phyloP scores from a whole-genome alignment of 495 filamentous ascomycete genomes.

The Neurospora sp. region DNA sequence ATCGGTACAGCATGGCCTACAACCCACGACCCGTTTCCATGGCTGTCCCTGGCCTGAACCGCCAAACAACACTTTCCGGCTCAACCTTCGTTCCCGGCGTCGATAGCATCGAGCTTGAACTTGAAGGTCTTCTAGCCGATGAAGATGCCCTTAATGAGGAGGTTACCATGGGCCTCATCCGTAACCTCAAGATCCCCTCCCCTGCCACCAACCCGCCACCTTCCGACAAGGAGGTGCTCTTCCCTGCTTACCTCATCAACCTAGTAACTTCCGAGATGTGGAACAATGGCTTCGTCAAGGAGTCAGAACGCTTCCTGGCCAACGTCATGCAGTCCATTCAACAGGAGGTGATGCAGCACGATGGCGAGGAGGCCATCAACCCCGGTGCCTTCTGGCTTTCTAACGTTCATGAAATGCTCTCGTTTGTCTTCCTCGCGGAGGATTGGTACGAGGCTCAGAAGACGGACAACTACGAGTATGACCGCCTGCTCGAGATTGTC shows the following conservation, averaged over 20 bases:
- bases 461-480: constrained; percentile 98
- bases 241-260: constrained; percentile 98
- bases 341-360: constrained; percentile 97
- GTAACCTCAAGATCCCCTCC: constrained; percentile 88
- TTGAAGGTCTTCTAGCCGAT: constrained; percentile 86
- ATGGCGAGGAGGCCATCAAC: constrained; percentile 94
- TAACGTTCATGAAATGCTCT: constrained; percentile 99
- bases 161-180: constrained; percentile 88
- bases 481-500: constrained; percentile 93
- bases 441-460: constrained; percentile 99
- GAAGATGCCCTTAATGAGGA: constrained; percentile 95
- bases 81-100: constrained; percentile 60
- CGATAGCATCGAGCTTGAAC: constrained; percentile 86
- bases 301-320: constrained; percentile 95
- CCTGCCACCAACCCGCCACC: constrained; percentile 76
- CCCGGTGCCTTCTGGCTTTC: constrained; percentile 98
- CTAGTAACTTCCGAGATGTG: constrained; percentile 99
- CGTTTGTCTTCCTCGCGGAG: constrained; percentile 97
- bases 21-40: constrained; percentile 94
- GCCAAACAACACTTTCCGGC: constrained; percentile 55
- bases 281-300: constrained; percentile 99
- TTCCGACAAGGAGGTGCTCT: constrained; percentile 95
- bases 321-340: constrained; percentile 99
- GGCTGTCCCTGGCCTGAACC: constrained; percentile 56
- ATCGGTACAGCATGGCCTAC: constrained; percentile 82